These are phyloP conservation scores for Podospora pseudoanserina DNA, from an alignment of 495 filamentous ascomycete genomes.

Conservation along the genomic window DNA sequence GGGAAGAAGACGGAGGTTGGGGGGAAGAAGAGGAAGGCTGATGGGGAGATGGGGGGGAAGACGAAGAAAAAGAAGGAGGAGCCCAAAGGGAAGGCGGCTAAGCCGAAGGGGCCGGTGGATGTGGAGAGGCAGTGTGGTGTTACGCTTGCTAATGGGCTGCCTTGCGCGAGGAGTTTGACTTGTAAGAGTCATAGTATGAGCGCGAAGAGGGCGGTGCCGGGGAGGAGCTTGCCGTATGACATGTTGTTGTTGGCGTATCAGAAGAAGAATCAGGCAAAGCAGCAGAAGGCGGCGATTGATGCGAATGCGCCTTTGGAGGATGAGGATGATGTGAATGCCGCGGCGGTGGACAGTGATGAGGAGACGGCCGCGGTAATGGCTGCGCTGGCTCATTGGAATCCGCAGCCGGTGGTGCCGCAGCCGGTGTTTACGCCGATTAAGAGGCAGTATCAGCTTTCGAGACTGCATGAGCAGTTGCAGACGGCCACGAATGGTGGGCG, in stretches of 20 bases:
- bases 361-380: slow-evolving; percentile 86
- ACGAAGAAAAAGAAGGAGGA: slow-evolving; percentile 96
- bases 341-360: slow-evolving; percentile 85
- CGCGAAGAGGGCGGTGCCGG: slow-evolving; percentile 85
- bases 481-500: slow-evolving; percentile 62
- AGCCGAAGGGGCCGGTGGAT: slow-evolving; percentile 92
- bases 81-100: slow-evolving; percentile 79
- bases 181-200: slow-evolving; percentile 98
- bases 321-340: slow-evolving; percentile 69
- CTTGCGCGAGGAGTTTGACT: slow-evolving; percentile 86
- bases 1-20: slow-evolving; percentile 57
- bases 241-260: slow-evolving; percentile 91
- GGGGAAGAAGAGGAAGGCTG: slow-evolving; percentile 87
- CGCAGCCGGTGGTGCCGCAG: slow-evolving; percentile 64
- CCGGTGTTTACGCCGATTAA: slow-evolving; percentile 64
- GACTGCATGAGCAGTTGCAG: slow-evolving; percentile 84
- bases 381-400: slow-evolving; percentile 69
- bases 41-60: slow-evolving; percentile 70
- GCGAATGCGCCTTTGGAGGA: slow-evolving; percentile 90
- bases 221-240: slow-evolving; percentile 88
- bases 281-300: slow-evolving; percentile 92
- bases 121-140: slow-evolving; percentile 98
- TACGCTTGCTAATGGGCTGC: slow-evolving; percentile 71
- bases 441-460: slow-evolving; percentile 73
- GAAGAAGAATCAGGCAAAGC: slow-evolving; percentile 97